Evolutionary conservation across 2,329 filamentous ascomycete genomes (phyloP).

Genomic region (Ophiosphaerella korrae): DNA sequence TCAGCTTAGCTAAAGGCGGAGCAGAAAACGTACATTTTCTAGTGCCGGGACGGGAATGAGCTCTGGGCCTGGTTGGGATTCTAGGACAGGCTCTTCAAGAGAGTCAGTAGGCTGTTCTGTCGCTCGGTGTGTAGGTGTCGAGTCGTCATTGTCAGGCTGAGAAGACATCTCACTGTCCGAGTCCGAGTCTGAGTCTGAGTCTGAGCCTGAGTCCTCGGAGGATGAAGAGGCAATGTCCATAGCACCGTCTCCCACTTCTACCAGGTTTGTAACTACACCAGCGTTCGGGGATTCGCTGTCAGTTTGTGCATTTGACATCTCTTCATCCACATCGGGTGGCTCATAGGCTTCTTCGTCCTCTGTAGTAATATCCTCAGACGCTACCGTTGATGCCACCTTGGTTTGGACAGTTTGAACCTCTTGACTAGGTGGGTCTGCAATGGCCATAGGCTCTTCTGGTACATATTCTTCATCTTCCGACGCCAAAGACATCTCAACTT

Average conservation of each 20-base stretch:
- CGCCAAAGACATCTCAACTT: constrained; percentile 43
- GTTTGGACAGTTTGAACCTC: constrained; percentile 6
- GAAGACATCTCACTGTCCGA: constrained; percentile 18
- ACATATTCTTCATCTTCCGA: constrained; percentile 38
- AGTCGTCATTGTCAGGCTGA: constrained; percentile 15
- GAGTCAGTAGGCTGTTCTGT: constrained; percentile 18
- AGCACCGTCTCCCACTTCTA: constrained; percentile 35
- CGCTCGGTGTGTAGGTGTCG: constrained; percentile 15
- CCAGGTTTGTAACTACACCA: constrained; percentile 5
- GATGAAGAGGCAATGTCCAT: constrained; percentile 44
- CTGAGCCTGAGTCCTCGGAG: constrained; percentile 26
- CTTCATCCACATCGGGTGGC: constrained; percentile 36
- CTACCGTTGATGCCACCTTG: constrained; percentile 8
- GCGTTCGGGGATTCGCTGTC: not conserved
- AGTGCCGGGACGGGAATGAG: not conserved
- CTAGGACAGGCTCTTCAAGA: constrained; percentile 49
- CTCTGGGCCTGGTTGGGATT: constrained; percentile 39
- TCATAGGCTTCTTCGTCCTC: constrained; percentile 41
- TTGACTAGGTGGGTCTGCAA: constrained; percentile 5
- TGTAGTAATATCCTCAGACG: constrained; percentile 19
- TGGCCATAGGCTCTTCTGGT: constrained; percentile 28
- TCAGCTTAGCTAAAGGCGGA: constrained; percentile 17
- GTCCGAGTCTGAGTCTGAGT: constrained; percentile 21
- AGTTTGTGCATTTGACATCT: constrained; percentile 13
- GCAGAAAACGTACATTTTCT: constrained; percentile 29